Percentiles rank a stretch among this genome's conserved stretches.
Conservation (phyloP, 495 filamentous ascomycete genomes). For the Penicillium macrosclerotiorum region DNA sequence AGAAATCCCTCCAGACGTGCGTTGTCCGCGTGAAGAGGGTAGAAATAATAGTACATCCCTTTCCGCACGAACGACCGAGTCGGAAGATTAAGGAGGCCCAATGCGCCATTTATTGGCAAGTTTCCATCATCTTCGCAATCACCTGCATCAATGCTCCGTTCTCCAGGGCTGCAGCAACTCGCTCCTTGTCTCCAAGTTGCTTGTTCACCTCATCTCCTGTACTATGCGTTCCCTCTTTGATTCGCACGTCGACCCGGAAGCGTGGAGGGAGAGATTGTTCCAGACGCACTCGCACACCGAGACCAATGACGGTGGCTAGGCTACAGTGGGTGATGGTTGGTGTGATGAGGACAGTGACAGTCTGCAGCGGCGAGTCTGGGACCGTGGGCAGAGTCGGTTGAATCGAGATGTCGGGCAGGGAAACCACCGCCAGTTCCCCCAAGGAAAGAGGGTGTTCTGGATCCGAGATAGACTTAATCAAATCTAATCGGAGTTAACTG, state of each 20-base stretch:
- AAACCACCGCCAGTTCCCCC: conserved; percentile 89
- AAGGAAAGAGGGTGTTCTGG: conserved; percentile 94
- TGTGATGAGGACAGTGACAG: conserved; percentile 66
- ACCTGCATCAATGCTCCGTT: conserved; percentile 87
- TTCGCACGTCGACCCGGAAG: conserved; percentile 87
- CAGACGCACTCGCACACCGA: conserved; percentile 86
- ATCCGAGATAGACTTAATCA: conserved; percentile 90
- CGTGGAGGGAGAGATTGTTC: conserved; percentile 90
- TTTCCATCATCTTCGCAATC: conserved; percentile 89
- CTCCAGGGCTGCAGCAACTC: conserved; percentile 91
- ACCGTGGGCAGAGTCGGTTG: conserved; percentile 56
- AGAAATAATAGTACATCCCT: no score
- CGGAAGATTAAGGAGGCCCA: no score
- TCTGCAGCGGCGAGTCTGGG: conserved; percentile 44
- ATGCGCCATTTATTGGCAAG: conserved; percentile 57
- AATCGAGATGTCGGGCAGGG: conserved; percentile 85
- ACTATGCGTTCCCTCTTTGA: conserved; percentile 93
- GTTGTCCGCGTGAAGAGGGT: no score
- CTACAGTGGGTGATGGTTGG: conserved; percentile 98
- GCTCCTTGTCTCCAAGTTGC: conserved; percentile 93
- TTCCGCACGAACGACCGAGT: no score
- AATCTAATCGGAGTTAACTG: conserved; percentile 54
- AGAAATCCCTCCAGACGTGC: no score
- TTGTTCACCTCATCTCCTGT: conserved; percentile 95
- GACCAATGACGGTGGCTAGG: conserved; percentile 91